Conservation (phyloP, 805 yeast genomes). For the Ogataea polymorpha region DNA sequence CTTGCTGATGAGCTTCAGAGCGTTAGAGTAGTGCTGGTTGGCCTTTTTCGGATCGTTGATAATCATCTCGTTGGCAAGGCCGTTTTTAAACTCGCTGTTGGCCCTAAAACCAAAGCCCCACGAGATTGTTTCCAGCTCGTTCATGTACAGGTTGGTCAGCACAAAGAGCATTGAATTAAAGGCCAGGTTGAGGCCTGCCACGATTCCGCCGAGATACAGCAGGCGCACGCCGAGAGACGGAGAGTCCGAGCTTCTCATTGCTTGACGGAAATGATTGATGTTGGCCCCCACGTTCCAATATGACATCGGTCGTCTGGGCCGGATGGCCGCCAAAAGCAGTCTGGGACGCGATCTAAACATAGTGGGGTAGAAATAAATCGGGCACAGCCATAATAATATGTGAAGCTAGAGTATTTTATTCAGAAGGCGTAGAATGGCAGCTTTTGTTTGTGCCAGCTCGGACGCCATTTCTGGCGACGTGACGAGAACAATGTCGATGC, state of each 20-base stretch:
- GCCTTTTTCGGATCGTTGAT: constrained; percentile 33
- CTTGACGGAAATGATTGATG: constrained; percentile 22
- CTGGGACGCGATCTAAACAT: constrained; percentile 5
- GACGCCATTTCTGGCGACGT: constrained; percentile 1
- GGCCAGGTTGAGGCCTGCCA: constrained; percentile 37
- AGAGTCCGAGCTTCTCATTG: constrained; percentile 35
- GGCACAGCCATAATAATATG: constrained; percentile 1
- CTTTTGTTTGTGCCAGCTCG: constrained; percentile 7
- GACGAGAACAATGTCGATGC: constrained; percentile 14
- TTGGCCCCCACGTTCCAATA: constrained; percentile 34
- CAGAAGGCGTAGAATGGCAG: constrained; percentile 5
- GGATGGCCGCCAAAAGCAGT: neutral
- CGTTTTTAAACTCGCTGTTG: constrained; percentile 33
- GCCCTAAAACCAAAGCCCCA: constrained; percentile 29
- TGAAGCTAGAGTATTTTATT: neutral
- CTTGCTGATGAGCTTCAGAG: constrained; percentile 34
- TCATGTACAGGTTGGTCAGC: constrained; percentile 31
- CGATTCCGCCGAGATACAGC: constrained; percentile 40
- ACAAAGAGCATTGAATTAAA: constrained; percentile 35
- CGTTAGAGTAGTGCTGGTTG: constrained; percentile 31
- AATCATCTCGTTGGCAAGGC: constrained; percentile 38
- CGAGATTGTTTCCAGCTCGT: constrained; percentile 27
- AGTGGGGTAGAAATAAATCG: constrained; percentile 2
- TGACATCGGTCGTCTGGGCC: constrained; percentile 23
- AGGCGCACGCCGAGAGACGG: constrained; percentile 44